Evolutionary conservation across 73 alveolate species (phyloP), one percentile per base, ranked within the genome.

Genomic region (Stentor roeselii): DNA sequence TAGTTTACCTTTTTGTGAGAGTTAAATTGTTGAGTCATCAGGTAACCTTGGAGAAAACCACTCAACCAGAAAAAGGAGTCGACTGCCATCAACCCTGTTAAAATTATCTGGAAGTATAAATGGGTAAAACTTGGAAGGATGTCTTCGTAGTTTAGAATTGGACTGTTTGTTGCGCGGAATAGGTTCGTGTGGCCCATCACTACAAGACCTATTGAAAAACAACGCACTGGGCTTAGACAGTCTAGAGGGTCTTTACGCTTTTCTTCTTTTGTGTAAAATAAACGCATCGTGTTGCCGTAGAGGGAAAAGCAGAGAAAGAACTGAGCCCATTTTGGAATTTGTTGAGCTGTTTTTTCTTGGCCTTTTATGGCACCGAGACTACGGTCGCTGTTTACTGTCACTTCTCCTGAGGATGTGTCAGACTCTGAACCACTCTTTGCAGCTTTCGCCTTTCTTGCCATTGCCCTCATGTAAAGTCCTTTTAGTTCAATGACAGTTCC

Each of bases 1-100:
- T 27, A 39, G 61, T 39, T 42, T 14, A 83, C 31, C 75, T 39
- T 82, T 41, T 78, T 84, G 0, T 60, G 4, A 27, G 30, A 15
- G 37, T 77, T 11, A 3, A 85, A 4, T 78, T 85, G 60, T 2
- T 6, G 60, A 3, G 50, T 38, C 90, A 85, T 76, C 32, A 85
- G 35, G 60, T 85, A 85, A 14, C 83, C 21, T n/a, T 59, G 75
- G 31, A 85, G 75, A 59, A 85, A 75, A 3, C 86, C 90, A 4
- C 87, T 76, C 3, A 85, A 3, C 76, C 67, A 85, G 90, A 85
- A 85, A 78, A 85, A 85, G 41, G 87, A 4, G 59, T 85, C 90
- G 3, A 85, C 90, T 3, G 90, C 76, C 35, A 32, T 76, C 59
- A 67, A 78, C 39, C 87, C 90, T 27, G 80, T 27, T 21, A 30